These are phyloP conservation scores for Solanum sparsipilum DNA, from an alignment of 257 asterid genomes.

Conservation along the genomic window DNA sequence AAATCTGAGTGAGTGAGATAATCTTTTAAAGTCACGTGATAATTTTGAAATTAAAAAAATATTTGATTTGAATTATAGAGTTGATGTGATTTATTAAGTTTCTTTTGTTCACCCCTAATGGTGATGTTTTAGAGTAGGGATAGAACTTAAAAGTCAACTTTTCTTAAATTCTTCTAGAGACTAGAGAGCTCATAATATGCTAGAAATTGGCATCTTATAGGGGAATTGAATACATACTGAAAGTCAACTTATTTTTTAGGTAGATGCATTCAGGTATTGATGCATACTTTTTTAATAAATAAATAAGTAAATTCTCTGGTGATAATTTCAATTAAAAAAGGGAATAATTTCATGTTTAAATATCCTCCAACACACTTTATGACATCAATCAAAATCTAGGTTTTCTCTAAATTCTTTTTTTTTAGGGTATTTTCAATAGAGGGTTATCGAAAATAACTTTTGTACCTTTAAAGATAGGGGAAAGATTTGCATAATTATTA, in stretches of 20 bases:
- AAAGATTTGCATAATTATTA: too few relatives aligned
- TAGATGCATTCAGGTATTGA: background rate
- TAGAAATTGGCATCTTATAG: background rate
- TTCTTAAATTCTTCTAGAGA: background rate
- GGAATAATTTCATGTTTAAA: background rate
- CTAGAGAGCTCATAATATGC: background rate
- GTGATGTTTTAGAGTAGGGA: background rate
- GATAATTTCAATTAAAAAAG: background rate
- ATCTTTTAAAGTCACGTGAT: too few relatives aligned
- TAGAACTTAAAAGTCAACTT: background rate
- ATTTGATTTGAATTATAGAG: background rate
- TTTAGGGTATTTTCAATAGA: background rate
- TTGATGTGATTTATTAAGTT: background rate
- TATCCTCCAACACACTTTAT: background rate
- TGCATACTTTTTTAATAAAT: background rate
- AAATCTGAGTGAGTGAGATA: too few relatives aligned
- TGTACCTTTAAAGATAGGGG: background rate
- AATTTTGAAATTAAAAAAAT: too few relatives aligned
- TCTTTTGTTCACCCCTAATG: background rate
- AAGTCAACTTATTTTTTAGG: background rate
- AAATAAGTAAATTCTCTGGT: background rate
- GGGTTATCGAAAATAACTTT: too few relatives aligned
- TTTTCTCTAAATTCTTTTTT: background rate
- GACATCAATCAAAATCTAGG: background rate
- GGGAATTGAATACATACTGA: background rate